Conservation (phyloP, 2,329 filamentous ascomycete genomes). For the Fusarium praegraminearum region DNA sequence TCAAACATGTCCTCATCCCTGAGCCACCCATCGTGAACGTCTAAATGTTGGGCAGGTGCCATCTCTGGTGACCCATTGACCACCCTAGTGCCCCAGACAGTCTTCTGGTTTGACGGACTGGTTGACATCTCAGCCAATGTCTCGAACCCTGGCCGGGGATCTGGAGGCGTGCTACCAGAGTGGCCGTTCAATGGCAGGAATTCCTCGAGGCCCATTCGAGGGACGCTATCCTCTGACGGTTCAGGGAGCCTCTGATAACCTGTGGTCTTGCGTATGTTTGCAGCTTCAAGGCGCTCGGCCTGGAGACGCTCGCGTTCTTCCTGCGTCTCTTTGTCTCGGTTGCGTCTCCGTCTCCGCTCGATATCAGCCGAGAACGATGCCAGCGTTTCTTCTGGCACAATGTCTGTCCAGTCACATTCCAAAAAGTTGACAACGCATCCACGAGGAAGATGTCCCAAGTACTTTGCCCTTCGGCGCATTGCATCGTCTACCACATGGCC, state of each 20-base stretch:
- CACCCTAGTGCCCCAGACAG: slow-evolving; percentile 91
- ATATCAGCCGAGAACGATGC: slow-evolving; percentile 81
- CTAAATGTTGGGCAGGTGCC: slow-evolving; percentile 49
- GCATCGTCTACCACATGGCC: slow-evolving; percentile 90
- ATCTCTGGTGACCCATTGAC: slow-evolving; percentile 71
- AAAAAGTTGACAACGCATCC: slow-evolving; percentile 93
- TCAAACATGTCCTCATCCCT: slow-evolving; percentile 81
- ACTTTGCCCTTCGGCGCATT: slow-evolving; percentile 85
- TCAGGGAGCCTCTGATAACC: slow-evolving; percentile 57
- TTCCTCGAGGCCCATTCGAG: slow-evolving; percentile 67
- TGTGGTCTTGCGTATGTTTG: slow-evolving; percentile 69
- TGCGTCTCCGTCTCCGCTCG: slow-evolving; percentile 78
- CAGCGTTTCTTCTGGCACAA: slow-evolving; percentile 81
- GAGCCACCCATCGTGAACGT: slow-evolving; percentile 83
- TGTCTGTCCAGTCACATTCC: slow-evolving; percentile 95
- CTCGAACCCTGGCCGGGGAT: slow-evolving; percentile 71
- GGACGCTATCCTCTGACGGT: slow-evolving; percentile 52
- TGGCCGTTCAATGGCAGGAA: slow-evolving; percentile 72
- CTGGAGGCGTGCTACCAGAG: slow-evolving; percentile 65
- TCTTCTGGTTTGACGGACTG: slow-evolving; percentile 79
- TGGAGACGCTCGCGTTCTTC: slow-evolving; percentile 88
- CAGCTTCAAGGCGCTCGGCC: slow-evolving; percentile 83
- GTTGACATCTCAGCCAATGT: slow-evolving; percentile 82
- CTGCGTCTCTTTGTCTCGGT: slow-evolving; percentile 83
- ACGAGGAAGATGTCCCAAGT: slow-evolving; percentile 85